Evolutionary conservation across 495 filamentous ascomycete species (phyloP), one percentile per base, ranked within the genome.

Genomic region (Physcia stellaris): DNA sequence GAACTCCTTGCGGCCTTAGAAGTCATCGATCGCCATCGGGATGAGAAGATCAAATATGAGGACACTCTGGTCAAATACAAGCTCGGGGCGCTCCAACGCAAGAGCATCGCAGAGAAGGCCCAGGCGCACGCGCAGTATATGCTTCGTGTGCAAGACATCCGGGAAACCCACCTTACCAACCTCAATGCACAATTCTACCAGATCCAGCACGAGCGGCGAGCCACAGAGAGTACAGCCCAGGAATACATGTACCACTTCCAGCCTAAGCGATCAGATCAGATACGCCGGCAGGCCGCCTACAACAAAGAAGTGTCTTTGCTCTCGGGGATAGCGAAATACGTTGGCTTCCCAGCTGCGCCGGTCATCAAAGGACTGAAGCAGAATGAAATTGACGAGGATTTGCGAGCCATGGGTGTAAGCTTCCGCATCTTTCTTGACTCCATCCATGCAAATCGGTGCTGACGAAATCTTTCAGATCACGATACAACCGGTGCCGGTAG

Each of bases 261-360:
- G 15, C 70, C 71, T 24, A 73, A 73, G 29, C 73, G 75, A 40
- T 68, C 75, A 41, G 77, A 80, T 48, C 84, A 81, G 53, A 73
- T 85, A 40, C 66, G 66, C 40, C 77, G 85, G 38, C 90, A 90
- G 49, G 69, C 81, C 28, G 79, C 83, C 31, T 94, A 94, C 57
- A 95, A 94, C 56, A 79, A 78, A 48, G 90, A 98, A 54, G 86
- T 98, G 4, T 87, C 84, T 4, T 70, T 94, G 11, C 69, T 98
- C 40, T 78, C 86, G 6, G 88, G 90, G 15, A 70, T 96, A 40
- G 85, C 86, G 5, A 94, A 94, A 56, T 83, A 94, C 57, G 73
- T 92, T 36, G 90, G 90, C 17, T 96, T 95, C 58, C 90, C 90
- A 20, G 88, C 88, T 23, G 88, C 88, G n/a, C 90, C 90, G 15